Evolutionary conservation across 2,329 filamentous ascomycete genomes (phyloP), one percentile per base, ranked within the genome.

Genomic region (Phyllosticta citriasiana): DNA sequence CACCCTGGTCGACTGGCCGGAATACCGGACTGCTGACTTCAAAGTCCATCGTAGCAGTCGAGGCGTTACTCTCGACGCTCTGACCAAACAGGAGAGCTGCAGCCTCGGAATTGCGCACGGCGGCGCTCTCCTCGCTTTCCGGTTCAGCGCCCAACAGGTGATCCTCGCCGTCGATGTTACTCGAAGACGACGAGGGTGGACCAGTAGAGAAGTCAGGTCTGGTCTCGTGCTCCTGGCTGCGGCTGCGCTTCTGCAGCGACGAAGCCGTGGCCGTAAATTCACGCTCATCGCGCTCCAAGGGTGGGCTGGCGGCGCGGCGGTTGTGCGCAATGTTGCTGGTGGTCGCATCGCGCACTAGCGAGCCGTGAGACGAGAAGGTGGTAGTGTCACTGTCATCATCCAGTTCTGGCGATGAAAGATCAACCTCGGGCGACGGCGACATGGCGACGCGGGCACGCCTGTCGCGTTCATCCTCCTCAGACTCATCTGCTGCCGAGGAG

Each of bases 181-280:
- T 67, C 65, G 16, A 65, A 40, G 33, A 40, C 63, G 53, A 64
- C 53, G 70, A 75, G 40, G 71, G 73, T 65, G 68, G 71, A 55
- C 73, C 67, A 61, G 74, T 75, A 47, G 72, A 68, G 60, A 73
- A 73, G 57, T 77, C 76, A 19, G 69, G 12, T 33, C 62, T 70
- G 6, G 53, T 26, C 57, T 69, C 64, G 69, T 69, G 76, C 67
- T 68, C 72, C 65, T 70, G 71, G 63, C 74, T 80, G 71, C 68
- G 76, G 64, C 73, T 78, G 65, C 79, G 81, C 75, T 82, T 79
- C 63, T 84, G 89, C 67, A 97, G 83, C 56, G 88, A 90, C 66
- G 91, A 89, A 16, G 94, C 94, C 1, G 92, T 97, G 76, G 96
- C 90, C 6, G 93, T 97, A 71, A 99, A 99, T 74, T 97, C 94